Evolutionary conservation across 306 rosid species (phyloP).

Genomic region (Astragalus membranaceus): DNA sequence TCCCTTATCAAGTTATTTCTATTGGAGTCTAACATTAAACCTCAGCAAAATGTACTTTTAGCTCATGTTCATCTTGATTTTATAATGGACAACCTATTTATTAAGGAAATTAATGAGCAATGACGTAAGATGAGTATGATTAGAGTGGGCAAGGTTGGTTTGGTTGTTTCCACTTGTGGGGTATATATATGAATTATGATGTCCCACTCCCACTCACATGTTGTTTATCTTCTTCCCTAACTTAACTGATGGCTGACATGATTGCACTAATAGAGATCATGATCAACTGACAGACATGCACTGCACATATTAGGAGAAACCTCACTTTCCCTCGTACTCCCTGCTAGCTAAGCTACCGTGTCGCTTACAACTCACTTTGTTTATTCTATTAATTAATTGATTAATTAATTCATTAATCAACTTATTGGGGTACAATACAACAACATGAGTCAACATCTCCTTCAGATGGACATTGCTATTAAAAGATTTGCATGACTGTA

Average conservation of each 20-base stretch:
- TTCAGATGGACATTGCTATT: too few species aligned
- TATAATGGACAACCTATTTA: not conserved
- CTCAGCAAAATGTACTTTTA: too few species aligned
- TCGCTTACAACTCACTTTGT: not conserved
- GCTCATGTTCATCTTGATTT: not conserved
- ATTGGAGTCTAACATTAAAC: too few species aligned
- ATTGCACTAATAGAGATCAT: not conserved
- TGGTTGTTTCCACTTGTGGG: not conserved
- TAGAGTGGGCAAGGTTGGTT: not conserved
- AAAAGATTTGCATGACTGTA: too few species aligned
- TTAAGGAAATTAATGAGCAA: not conserved
- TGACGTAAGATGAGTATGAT: not conserved
- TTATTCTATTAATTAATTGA: not conserved
- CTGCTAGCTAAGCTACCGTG: too few species aligned
- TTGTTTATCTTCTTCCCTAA: not conserved
- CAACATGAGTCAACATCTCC: too few species aligned
- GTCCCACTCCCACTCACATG: not conserved
- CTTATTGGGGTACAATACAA: too few species aligned
- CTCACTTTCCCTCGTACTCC: conserved; percentile 14
- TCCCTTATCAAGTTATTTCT: too few species aligned
- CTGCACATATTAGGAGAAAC: not conserved
- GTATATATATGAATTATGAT: not conserved
- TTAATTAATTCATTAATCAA: too few species aligned
- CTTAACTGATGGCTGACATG: not conserved
- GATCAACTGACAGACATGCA: conserved; percentile 1